Base-by-base conservation (phyloP, 108 stramenopile species). In the Seminavis robusta region DNA sequence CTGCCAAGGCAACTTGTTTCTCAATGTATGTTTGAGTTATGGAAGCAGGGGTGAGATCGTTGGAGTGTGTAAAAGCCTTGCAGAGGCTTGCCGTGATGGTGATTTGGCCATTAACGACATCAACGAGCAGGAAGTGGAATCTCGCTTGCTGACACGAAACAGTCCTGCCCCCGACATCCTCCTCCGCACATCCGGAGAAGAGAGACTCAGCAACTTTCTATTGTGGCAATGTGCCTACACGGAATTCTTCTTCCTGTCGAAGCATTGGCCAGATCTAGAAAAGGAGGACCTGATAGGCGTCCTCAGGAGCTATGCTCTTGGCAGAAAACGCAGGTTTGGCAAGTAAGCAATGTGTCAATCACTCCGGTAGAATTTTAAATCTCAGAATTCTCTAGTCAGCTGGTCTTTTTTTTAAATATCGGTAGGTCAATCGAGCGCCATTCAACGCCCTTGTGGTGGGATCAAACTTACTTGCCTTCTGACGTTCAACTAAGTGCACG, bases 131-230 rank as follows among this genome's bases (percentile, higher is more conserved):
- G 13, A 49, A 6, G 32, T 94, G 47, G 47, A 65, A 49, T 33
- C 52, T 19, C 73, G 63, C 7, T 58, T 89, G 33, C 50, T 90
- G 34, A 82, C 85, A 6, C 31, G 46, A 16, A 65, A 64, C 23
- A 74, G 66, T 36, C 70, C 72, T 33, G 88, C 90, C 58, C 97
- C 97, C 0, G 97, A 99, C 37, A 47, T 98, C 0, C 51, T 99
- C 34, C 86, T 99, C 19, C 81, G 98, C 19, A 99, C 98, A 0
- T 89, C 86, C 20, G 98, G 98, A 1, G 98, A 99, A 83, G 53
- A 74, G 24, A 79, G 98, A 17, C 59, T 97, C 17, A 92, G 88
- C 56, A 97, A 97, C 72, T 98, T 96, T 67, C 72, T 97, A 21
- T 63, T 99, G 15, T 98, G 92, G 90, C 95, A 99, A 57, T 40